Conservation (phyloP, 352 stramenopile genomes). For the Globisporangium echinulatum region DNA sequence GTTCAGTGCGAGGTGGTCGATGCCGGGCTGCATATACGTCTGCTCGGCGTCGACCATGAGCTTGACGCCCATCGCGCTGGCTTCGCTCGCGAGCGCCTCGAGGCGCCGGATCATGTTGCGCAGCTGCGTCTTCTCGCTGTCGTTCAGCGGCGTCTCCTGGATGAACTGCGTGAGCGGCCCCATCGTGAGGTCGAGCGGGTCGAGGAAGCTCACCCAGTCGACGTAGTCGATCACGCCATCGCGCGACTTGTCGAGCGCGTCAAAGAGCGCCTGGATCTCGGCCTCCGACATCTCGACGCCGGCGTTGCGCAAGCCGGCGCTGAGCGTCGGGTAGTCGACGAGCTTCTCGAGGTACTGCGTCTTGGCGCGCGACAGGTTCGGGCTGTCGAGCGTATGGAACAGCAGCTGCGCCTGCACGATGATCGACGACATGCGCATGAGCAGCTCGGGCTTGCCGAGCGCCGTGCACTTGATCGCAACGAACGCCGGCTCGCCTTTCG, state of each 20-base stretch:
- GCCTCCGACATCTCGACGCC: slow-evolving; percentile 57
- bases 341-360: slow-evolving; percentile 70
- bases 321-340: slow-evolving; percentile 76
- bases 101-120: slow-evolving; percentile 87
- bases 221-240: slow-evolving; percentile 91
- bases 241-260: slow-evolving; percentile 52
- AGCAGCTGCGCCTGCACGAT: slow-evolving; percentile 90
- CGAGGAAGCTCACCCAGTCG: slow-evolving; percentile 92
- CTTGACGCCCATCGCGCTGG: slow-evolving; percentile 70
- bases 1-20: slow-evolving; percentile 91
- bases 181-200: slow-evolving; percentile 88
- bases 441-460: slow-evolving; percentile 92
- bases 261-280: slow-evolving; percentile 60
- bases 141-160: slow-evolving; percentile 64
- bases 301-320: slow-evolving; percentile 59
- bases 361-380: slow-evolving; percentile 80
- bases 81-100: slow-evolving; percentile 66
- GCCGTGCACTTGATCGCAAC: slow-evolving; percentile 97
- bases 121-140: slow-evolving; percentile 87
- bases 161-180: slow-evolving; percentile 85
- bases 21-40: slow-evolving; percentile 96
- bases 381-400: slow-evolving; percentile 89
- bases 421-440: slow-evolving; percentile 92
- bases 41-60: slow-evolving; percentile 99
- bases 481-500: slow-evolving; percentile 77